Base-by-base conservation (phyloP, 2,329 filamentous ascomycete genomes). In the Neofusicoccum sp. region DNA sequence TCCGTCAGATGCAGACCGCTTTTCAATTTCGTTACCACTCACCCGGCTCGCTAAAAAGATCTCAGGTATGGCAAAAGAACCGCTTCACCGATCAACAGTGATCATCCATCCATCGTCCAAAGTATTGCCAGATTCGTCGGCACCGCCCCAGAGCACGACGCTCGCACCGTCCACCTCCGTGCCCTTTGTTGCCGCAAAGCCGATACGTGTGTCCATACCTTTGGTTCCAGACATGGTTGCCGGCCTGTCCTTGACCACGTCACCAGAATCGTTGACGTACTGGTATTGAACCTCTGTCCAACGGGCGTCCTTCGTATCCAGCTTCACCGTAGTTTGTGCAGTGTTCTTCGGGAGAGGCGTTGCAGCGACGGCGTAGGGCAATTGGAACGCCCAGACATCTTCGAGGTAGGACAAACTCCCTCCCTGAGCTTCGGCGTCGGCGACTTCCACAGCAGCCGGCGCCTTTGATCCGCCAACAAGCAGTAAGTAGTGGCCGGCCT, bases 371-470 rank as follows among this genome's bases (percentile, higher is more conserved):
- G 79, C 76, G 0, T 81, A 74, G 3, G 79, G 77, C 3, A 85
- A 71, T 66, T 84, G 82, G 61, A 84, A 75, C 1, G 80, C 75
- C 81, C 81, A 84, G 3, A 84, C 74, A 62, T 84, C 82, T 44
- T 69, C 71, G 8, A 75, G 62, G 26, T 66, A 53, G 12, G 58
- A 44, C 5, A 44, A 38, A 14, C 45, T 38, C 12, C 34, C 48
- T 34, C 36, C 48, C 16, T 44, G 58, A 44, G 58, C n/a, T 65
- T 60, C 58, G 45, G 24, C 24, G 24, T 49, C 45, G 6, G 40
- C 11, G 16, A 38, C 54, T 45, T 61, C 40, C 28, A 38, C 41
- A 3, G 49, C 44, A 9, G 16, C 14, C 20, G 14, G 26, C 16
- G 38, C 68, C 11, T 64, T 63, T 30, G 75, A 73, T 6, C 82